Base-by-base conservation (phyloP, 257 asterid genomes). In the Nicotiana attenuata region DNA sequence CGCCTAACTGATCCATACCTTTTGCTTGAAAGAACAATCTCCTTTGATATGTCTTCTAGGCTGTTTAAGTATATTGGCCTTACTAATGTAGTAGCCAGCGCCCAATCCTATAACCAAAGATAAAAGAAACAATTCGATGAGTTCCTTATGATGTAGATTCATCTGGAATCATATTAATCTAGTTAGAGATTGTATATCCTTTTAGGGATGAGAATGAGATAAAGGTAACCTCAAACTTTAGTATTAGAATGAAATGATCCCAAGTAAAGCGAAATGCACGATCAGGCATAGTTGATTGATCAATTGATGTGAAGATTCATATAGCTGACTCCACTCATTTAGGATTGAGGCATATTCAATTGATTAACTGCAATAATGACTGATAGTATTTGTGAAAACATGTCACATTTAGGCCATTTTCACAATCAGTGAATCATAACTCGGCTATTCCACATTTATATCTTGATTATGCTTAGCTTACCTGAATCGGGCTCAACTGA, bases 401-500 rank as follows among this genome's bases (percentile, higher is more conserved):
- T 4, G 14, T 75, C 60, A 75, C n/a, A 20, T 50, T 10, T 10
- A 1, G 41, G 19, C 10, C 50, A 65, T 65, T 65, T 1, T 2
- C 50, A 31, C 6, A 7, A 29, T 16, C 75, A 65, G 8, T 14
- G 3, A 16, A 29, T 7, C 24, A 29, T 15, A 16, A 53, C 19
- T 53, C 24, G 24, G 24, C 50, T 65, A 16, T 65, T 65, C 31
- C 75, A 31, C 1, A 5, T 22, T 19, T 26, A 38, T 0, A 65
- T 15, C 50, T 16, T 29, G 24, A 3, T 45, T 3, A 45, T 71
- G 59, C 56, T 41, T 71, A 2, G 78, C 28, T 69, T 84, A 84
- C 91, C 86, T 81, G 83, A 33, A 9, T 19, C 5, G 90, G 85
- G 83, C 86, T 83, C 33, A 38, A 64, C 73, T 88, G 87, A 61